phyloP scores from a whole-genome alignment of 345 rosid species.

The Hibiscus trionum region DNA sequence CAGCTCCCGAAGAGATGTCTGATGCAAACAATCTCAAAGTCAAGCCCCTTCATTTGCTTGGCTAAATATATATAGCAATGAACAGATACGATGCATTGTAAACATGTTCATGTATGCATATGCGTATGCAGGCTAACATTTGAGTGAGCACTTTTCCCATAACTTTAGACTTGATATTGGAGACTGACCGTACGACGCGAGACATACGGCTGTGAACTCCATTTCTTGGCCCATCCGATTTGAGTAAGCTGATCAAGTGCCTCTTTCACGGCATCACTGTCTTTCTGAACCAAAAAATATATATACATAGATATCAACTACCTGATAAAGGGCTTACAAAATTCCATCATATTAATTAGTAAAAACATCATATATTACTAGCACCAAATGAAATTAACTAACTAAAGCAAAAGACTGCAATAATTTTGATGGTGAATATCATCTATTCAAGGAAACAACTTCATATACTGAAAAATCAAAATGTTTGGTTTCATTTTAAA shows the following conservation, averaged over 20 bases:
- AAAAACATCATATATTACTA: not conserved
- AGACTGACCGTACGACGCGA: conserved; percentile 91
- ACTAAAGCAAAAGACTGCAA: no score
- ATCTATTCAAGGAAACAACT: not conserved
- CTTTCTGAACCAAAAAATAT: conserved; percentile 46
- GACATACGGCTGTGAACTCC: conserved; percentile 92
- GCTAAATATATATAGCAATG: not conserved
- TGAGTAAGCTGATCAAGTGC: conserved; percentile 63
- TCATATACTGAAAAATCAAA: not conserved
- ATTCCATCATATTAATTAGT: not conserved
- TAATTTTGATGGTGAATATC: no score
- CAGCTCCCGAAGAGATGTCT: conserved; percentile 85
- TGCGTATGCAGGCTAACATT: conserved; percentile 9
- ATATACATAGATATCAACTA: not conserved
- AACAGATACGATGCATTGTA: conserved; percentile 2
- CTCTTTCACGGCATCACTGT: conserved; percentile 72
- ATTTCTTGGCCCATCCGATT: conserved; percentile 84
- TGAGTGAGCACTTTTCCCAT: conserved; percentile 13
- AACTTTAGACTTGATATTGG: conserved; percentile 16
- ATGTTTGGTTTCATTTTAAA: not conserved
- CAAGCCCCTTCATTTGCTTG: not conserved
- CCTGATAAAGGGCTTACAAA: not conserved
- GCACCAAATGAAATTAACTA: not conserved
- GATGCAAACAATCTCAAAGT: conserved; percentile 5
- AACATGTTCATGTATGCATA: conserved; percentile 13